Evolutionary conservation across 371 early-diverging fungal species (phyloP).

Genomic region (Mucor mucedo): DNA sequence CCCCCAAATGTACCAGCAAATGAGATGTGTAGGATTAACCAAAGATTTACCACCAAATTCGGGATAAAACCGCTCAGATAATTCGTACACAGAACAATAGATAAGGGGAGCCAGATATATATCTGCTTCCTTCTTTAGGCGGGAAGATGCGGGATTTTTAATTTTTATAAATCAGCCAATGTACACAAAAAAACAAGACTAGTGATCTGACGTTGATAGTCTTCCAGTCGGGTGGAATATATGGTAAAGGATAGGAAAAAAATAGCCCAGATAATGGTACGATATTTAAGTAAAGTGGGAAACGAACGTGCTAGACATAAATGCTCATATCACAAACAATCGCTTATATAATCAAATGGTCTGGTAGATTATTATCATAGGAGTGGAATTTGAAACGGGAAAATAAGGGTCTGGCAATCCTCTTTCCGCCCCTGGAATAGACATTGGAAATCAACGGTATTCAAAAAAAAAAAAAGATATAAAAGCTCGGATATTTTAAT

Average conservation of each 20-base stretch:
- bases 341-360: not conserved
- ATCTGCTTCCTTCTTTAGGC: not conserved
- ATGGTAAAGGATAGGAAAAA: not conserved
- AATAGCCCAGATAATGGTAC: not conserved
- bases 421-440: slow-evolving; percentile 22
- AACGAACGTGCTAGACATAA: not conserved
- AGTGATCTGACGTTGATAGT: too few relatives aligned
- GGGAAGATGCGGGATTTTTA: slow-evolving; percentile 20
- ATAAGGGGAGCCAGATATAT: not conserved
- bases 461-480: not conserved
- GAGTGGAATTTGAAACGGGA: slow-evolving; percentile 11
- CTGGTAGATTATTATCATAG: not conserved
- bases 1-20: too few relatives aligned
- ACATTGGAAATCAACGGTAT: slow-evolving; percentile 3
- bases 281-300: too few relatives aligned
- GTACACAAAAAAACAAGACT: not conserved
- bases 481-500: not conserved
- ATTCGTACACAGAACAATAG: not conserved
- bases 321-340: not conserved
- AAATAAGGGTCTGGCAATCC: slow-evolving; percentile 24
- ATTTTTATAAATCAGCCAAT: slow-evolving; percentile 5
- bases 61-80: not conserved
- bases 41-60: too few relatives aligned
- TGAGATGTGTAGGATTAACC: too few relatives aligned
- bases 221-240: not conserved